Base-by-base conservation (phyloP, 2,329 filamentous ascomycete genomes). In the Macrophomina phaseolina region DNA sequence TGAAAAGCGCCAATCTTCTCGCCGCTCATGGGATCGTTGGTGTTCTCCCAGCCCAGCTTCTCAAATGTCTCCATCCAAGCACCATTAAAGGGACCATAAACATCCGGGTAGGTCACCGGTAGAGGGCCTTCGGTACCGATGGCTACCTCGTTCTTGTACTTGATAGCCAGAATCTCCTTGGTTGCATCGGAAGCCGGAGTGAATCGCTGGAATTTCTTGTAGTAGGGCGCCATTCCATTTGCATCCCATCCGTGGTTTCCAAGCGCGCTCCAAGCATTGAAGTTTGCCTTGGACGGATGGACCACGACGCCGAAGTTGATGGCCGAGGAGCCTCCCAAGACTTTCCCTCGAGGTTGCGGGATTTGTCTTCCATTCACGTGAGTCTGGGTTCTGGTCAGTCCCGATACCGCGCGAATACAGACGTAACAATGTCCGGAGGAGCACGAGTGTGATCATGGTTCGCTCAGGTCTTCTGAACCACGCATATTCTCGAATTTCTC, bases 221-320 rank as follows among this genome's bases (percentile, higher is more conserved):
- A 49, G 36, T 67, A 63, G n/a, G 8, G 65, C 40, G 48, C 40
- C 46, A 67, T 52, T 4, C 40, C 56, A 30, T 67, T 48, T 14
- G 48, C 55, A 34, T 71, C 69, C 77, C 75, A 79, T 6, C 71
- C 72, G 5, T 66, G 48, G 52, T 77, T 78, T 2, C 76, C 76
- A 18, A 77, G 64, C 4, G 56, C 58, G 12, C 49, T 48, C 56
- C 65, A 67, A 34, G 49, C 56, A 9, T 67, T 46, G 12, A 67
- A 67, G 30, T 67, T 55, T 1, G 48, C 49, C 16, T 38, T 56
- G 65, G 48, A 55, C 2, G 65, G 65, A 28, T 63, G 51, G 23
- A 63, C 48, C 30, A 63, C 46, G 16, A 49, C 65, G 4, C 48
- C 40, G 18, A 67, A 67, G 30, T 80, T 81, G 66, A 81, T 70